A percentile compares a stretch with the other conserved stretches of the same genome.
phyloP scores from a whole-genome alignment of 139 green algal species.

The Picochlorum sp. region DNA sequence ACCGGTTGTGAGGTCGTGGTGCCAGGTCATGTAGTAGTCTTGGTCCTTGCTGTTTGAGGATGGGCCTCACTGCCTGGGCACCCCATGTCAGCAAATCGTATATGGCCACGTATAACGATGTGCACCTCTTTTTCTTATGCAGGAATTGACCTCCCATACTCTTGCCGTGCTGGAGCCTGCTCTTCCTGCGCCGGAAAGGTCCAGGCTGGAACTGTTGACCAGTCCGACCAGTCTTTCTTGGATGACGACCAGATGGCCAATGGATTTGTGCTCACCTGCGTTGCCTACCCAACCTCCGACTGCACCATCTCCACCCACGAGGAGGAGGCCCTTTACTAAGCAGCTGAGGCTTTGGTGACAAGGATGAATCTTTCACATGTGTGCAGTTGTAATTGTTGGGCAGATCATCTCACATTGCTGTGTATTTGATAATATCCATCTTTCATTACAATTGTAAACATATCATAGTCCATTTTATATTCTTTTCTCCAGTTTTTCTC shows the following conservation, averaged over 20 bases:
- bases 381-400: not conserved
- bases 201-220: slow-evolving; percentile 57
- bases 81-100: too few relatives aligned
- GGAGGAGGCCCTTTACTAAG: slow-evolving; percentile 69
- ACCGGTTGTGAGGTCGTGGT: not conserved
- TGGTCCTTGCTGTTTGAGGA: not conserved
- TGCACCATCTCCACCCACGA: slow-evolving; percentile 72
- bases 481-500: not conserved
- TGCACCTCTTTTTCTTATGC: not conserved
- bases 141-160: slow-evolving; percentile 79
- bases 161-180: slow-evolving; percentile 77
- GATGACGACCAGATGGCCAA: slow-evolving; percentile 76
- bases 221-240: slow-evolving; percentile 81
- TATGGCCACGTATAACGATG: too few relatives aligned
- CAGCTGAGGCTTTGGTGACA: not conserved
- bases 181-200: slow-evolving; percentile 77
- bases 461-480: not conserved
- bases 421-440: not conserved
- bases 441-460: not conserved
- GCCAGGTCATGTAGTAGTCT: slow-evolving; percentile 5
- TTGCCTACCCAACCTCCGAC: slow-evolving; percentile 76
- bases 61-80: not conserved
- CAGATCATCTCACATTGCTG: not conserved
- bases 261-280: slow-evolving; percentile 80
- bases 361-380: not conserved